These are phyloP conservation scores for Tubosaeta sp. DNA, from an alignment of 768 basidiomycete species.

Conservation along the genomic window DNA sequence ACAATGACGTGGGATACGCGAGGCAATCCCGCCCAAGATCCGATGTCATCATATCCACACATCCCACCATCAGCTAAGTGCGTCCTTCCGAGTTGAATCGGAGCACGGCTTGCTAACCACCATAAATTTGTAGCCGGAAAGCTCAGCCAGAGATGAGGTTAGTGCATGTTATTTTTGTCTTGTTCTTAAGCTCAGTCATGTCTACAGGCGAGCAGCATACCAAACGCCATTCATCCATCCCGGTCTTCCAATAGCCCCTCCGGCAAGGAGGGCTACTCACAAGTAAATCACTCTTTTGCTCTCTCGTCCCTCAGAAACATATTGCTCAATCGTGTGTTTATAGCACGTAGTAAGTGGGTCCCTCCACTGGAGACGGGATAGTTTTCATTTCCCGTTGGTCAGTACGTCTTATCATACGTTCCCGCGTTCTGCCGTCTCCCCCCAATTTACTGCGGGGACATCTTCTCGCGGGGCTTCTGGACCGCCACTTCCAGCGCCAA, in stretches of 20 bases:
- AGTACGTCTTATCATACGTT: conserved; percentile 27
- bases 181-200: background rate
- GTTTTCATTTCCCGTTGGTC: conserved; percentile 11
- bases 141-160: conserved; percentile 14
- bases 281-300: conserved; percentile 17
- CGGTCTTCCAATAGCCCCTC: conserved; percentile 16
- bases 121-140: conserved; percentile 8
- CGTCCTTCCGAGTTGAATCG: conserved; percentile 2
- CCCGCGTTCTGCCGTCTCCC: conserved; percentile 17
- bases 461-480: background rate
- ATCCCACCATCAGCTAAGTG: conserved; percentile 17
- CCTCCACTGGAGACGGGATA: conserved; percentile 3
- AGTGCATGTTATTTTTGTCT: background rate
- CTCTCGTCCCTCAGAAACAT: background rate
- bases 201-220: conserved; percentile 16
- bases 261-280: conserved; percentile 14
- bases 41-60: conserved; percentile 9
- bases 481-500: conserved; percentile 4
- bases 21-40: conserved; percentile 14
- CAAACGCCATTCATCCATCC: conserved; percentile 16
- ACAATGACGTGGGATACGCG: conserved; percentile 27
- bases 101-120: background rate
- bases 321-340: conserved; percentile 4
- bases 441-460: background rate
- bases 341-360: conserved; percentile 25